Evolutionary conservation across 2,329 filamentous ascomycete species (phyloP).

Genomic region (Diaporthe eres): DNA sequence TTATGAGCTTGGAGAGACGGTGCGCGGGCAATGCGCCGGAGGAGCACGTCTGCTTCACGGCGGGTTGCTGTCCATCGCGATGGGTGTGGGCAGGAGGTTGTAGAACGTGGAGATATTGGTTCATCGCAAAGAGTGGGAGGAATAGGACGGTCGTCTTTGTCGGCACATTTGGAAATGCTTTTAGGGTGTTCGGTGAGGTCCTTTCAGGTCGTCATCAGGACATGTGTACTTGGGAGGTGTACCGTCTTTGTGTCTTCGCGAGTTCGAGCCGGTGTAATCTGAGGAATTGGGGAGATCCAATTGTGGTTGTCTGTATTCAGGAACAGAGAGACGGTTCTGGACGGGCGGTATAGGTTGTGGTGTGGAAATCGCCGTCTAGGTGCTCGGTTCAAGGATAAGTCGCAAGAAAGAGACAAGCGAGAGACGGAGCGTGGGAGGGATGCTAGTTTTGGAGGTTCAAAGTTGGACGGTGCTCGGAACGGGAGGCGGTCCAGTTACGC

Average conservation of each 20-base stretch:
- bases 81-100: slow-evolving; percentile 30
- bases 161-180: slow-evolving; percentile 31
- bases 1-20: slow-evolving; percentile 46
- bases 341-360: background rate
- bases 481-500: slow-evolving; percentile 10
- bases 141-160: background rate
- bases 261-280: background rate
- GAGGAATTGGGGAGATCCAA: background rate
- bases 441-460: background rate
- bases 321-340: background rate
- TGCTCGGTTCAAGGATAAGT: slow-evolving; percentile 8
- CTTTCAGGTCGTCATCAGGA: slow-evolving; percentile 26
- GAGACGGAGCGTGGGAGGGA: slow-evolving; percentile 23
- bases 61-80: background rate
- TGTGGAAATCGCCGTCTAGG: background rate
- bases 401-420: background rate
- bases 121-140: slow-evolving; percentile 36
- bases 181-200: background rate
- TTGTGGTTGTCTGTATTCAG: background rate
- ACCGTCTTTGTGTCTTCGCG: background rate
- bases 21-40: slow-evolving; percentile 32
- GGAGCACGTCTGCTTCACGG: slow-evolving; percentile 23
- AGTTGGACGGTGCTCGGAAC: background rate
- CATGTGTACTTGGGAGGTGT: background rate
- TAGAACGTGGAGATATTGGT: slow-evolving; percentile 37